Conservation (phyloP, 148 eudicot genomes). For the Rhododendron henanense region DNA sequence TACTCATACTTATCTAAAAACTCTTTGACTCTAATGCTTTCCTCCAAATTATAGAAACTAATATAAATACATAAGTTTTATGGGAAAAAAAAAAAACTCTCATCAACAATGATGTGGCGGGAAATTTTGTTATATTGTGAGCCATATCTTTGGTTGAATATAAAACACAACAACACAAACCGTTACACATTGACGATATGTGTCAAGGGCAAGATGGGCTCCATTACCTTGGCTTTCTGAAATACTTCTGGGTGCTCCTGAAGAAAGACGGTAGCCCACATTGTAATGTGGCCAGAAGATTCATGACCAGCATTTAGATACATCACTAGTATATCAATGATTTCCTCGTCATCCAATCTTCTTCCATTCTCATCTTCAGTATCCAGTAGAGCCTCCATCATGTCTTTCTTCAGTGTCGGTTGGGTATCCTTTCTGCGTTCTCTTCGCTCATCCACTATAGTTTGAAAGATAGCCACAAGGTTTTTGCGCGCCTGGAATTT, state of each 20-base stretch:
- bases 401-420: constrained; percentile 45
- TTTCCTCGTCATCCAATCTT: constrained; percentile 68
- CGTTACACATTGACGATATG: neutral
- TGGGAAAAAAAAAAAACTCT: neutral
- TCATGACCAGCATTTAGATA: constrained; percentile 97
- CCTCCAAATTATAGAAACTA: no score
- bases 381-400: constrained; percentile 77
- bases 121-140: neutral
- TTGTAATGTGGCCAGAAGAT: constrained; percentile 85
- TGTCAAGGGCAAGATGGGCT: neutral
- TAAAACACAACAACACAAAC: neutral
- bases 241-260: constrained; percentile 68
- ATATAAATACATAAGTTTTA: neutral
- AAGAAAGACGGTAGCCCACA: constrained; percentile 79
- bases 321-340: constrained; percentile 75
- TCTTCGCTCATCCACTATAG: constrained; percentile 49
- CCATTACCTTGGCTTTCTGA: constrained; percentile 65
- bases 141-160: neutral
- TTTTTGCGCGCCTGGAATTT: constrained; percentile 62
- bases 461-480: constrained; percentile 58
- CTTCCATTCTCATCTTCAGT: constrained; percentile 73
- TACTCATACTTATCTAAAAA: no score
- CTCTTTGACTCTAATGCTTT: no score
- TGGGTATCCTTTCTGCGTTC: constrained; percentile 27
- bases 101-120: neutral